A percentile compares a stretch with the other conserved stretches of the same genome.
Evolutionary conservation across 2,329 filamentous ascomycete species (phyloP).

Genomic region (Hymenoscyphus infarciens): DNA sequence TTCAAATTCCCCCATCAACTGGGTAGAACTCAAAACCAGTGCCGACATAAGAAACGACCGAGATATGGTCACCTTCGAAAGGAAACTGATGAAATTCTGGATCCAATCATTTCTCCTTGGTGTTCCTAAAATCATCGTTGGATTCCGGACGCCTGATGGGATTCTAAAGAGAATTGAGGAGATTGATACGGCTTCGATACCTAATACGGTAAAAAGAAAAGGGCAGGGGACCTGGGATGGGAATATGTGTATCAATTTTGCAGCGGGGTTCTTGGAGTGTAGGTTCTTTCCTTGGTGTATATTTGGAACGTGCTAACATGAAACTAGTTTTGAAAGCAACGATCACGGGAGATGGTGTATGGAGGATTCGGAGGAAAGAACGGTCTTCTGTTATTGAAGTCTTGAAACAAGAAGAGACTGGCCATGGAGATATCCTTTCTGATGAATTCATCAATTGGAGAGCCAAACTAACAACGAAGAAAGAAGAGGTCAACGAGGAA

Average conservation of each 20-base stretch:
- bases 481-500: neutral
- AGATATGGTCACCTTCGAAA: constrained; percentile 74
- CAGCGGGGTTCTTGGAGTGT: constrained; percentile 74
- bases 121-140: constrained; percentile 87
- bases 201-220: constrained; percentile 65
- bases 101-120: constrained; percentile 92
- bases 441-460: constrained; percentile 75
- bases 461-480: constrained; percentile 28
- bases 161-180: constrained; percentile 71
- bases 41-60: constrained; percentile 64
- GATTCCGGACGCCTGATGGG: constrained; percentile 73
- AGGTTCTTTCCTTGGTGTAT: constrained; percentile 34
- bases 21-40: constrained; percentile 94
- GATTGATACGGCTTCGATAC: constrained; percentile 75
- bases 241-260: constrained; percentile 90
- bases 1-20: constrained; percentile 67
- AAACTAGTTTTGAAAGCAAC: constrained; percentile 57
- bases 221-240: constrained; percentile 77
- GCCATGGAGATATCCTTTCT: constrained; percentile 72
- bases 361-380: constrained; percentile 68
- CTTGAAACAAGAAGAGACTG: constrained; percentile 67
- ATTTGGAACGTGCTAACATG: constrained; percentile 18
- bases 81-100: constrained; percentile 94
- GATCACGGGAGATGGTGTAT: constrained; percentile 66
- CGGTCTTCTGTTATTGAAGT: constrained; percentile 67